Conservation (phyloP, 148 eudicot genomes). For the Fagopyrum esculentum region DNA sequence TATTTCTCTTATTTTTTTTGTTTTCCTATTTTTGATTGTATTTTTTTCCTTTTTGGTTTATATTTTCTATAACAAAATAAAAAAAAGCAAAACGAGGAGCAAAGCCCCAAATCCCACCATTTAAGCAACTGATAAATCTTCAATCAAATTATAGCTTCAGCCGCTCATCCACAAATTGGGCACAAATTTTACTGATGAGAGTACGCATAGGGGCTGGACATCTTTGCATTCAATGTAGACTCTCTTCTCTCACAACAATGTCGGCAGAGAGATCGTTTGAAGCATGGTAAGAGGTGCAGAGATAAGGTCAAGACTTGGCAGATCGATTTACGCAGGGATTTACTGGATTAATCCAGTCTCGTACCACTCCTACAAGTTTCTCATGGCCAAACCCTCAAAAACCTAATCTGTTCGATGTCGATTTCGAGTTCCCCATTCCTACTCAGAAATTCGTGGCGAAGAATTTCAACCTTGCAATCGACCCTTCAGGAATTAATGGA, state of each 20-base stretch:
- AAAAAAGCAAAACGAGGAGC: no score
- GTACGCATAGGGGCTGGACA: no score
- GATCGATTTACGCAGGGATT: slow-evolving; percentile 84
- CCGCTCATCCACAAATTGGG: no score
- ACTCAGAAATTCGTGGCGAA: slow-evolving; percentile 35
- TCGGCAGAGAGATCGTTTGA: slow-evolving; percentile 89
- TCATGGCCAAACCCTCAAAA: slow-evolving; percentile 62
- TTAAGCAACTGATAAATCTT: no score
- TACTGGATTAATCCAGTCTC: slow-evolving; percentile 71
- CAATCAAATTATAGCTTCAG: no score
- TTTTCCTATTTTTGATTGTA: no score
- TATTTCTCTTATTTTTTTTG: no score
- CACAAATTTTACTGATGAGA: no score
- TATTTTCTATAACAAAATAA: no score
- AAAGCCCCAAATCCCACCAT: no score
- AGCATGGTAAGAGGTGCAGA: slow-evolving; percentile 98
- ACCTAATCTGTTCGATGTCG: slow-evolving; percentile 58
- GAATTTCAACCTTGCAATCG: slow-evolving; percentile 52
- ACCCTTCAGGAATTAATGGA: slow-evolving; percentile 46
- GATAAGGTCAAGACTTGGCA: slow-evolving; percentile 77
- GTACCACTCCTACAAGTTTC: slow-evolving; percentile 66
- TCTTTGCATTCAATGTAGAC: no score
- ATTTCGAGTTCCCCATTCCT: slow-evolving; percentile 67
- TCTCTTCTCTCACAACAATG: slow-evolving; percentile 33
- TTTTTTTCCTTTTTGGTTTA: no score